Evolutionary conservation across 805 yeast genomes (phyloP), one percentile per base, ranked within the genome.

Genomic region (Pichia rugopelliculosa): DNA sequence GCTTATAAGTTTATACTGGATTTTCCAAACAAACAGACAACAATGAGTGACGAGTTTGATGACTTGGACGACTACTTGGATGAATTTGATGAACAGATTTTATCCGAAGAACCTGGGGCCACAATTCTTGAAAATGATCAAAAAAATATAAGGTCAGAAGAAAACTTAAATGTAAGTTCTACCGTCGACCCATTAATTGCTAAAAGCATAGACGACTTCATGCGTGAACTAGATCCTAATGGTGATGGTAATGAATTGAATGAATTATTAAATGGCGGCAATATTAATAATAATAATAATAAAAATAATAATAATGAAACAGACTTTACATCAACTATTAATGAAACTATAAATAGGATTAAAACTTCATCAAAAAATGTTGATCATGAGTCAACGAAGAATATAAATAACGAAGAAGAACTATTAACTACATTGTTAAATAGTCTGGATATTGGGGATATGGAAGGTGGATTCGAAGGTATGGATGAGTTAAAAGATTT

Each of bases 31-130:
- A 8, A 11, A 34, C 8, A 21, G 5, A 6, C 4, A 18, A 20
- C 9, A 40, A 51, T 51, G 54, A 39, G 41, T 25, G 79, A 82
- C 48, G 95, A 86, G 53, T 74, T 87, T 52, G 95, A 63, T 57
- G 95, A 87, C 55, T 73, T 87, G 52, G 95, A 87, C 55, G 96
- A 87, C 57, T 72, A 87, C 50, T 71, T 91, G 44, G 96, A 89
- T 59, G 96, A 89, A 53, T 85, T 85, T 60, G 87, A 83, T 38
- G 87, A 82, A 51, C 87, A 80, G 48, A 73, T 82, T 0, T 68
- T 84, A 47, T 75, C 75, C 50, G 72, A 77, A 54, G 82, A 84
- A 2, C 85, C 84, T 1, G 85, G 81, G 4, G 67, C 75, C 0
- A 68, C 61, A 4, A 24, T 60, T 21, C 25, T 23, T 6, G 23